Base-by-base conservation (phyloP, 192 early-diverging fungal genomes). In the Gigaspora rosea region DNA sequence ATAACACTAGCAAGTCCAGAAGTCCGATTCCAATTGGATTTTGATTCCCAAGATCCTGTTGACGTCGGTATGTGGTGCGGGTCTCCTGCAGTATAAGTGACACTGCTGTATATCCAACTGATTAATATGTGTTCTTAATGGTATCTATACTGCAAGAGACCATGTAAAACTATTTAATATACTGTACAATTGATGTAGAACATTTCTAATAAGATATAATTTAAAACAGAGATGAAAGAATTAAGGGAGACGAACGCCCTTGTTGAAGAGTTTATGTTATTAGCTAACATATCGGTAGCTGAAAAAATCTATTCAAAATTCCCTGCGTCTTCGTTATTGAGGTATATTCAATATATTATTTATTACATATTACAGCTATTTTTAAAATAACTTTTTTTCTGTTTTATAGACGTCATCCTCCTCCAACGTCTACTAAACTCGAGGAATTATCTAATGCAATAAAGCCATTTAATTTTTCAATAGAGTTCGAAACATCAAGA, bases 181-280 rank as follows among this genome's bases (percentile, higher is more conserved):
- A 15, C 18, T 56, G 12, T 56, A 56, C 12, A 56, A 18, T 56
- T 56, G 52, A 56, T 56, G 4, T 4, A 54, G 18, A 18, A 11
- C 12, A 18, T 56, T 56, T 18, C 18, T 56, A 56, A 18, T 56
- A 56, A 18, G 12, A 15, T 56, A 56, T 56, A 56, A 33, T 11
- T 18, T 56, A 56, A 77, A 5, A 20, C 8, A 54, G 92, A 94
- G 64, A 88, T 93, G 80, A 94, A 95, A 80, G 87, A 92, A 63
- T 76, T 94, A 54, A 90, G 91, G 78, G 97, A 97, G 57, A 92
- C 91, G 54, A 99, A 99, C 85, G 91, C 92, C 12, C 82, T 99
- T 80, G 96, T 99, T 62, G 97, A 99, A 82, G 97, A 99, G 85
- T 97, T 96, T 88, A 99, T 97, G 95, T 87, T 97, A 78, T 80